These are phyloP conservation scores for Tricholoma sp. DNA, from an alignment of 768 basidiomycete genomes.

Conservation along the genomic window DNA sequence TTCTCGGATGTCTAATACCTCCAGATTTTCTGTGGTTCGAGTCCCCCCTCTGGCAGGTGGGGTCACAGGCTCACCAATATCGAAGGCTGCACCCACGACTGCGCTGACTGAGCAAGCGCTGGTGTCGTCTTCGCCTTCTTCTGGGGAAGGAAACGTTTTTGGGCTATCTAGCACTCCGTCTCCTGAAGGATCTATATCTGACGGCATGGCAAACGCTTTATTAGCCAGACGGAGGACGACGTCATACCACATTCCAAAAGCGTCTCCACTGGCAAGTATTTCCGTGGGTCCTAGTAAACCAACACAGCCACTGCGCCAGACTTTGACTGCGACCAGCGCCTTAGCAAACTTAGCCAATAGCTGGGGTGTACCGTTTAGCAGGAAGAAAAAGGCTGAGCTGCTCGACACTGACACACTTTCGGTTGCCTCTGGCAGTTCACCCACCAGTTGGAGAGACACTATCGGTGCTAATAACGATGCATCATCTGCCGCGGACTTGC, in stretches of 20 bases:
- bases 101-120: slow-evolving; percentile 56
- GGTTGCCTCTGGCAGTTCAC: not conserved
- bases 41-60: slow-evolving; percentile 54
- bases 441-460: slow-evolving; percentile 4
- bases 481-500: slow-evolving; percentile 8
- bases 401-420: slow-evolving; percentile 4
- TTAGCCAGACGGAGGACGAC: slow-evolving; percentile 49
- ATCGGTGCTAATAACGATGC: slow-evolving; percentile 5
- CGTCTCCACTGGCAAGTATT: slow-evolving; percentile 40
- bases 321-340: slow-evolving; percentile 43
- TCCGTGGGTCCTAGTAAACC: slow-evolving; percentile 22
- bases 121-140: slow-evolving; percentile 37
- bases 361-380: slow-evolving; percentile 63
- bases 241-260: slow-evolving; percentile 53
- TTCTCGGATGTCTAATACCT: slow-evolving; percentile 64
- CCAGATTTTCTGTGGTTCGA: slow-evolving; percentile 60
- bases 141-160: slow-evolving; percentile 36
- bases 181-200: slow-evolving; percentile 56
- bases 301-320: slow-evolving; percentile 23
- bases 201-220: slow-evolving; percentile 48
- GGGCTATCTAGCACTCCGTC: slow-evolving; percentile 44
- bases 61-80: slow-evolving; percentile 33
- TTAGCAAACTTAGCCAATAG: slow-evolving; percentile 56
- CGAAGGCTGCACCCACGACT: slow-evolving; percentile 65
- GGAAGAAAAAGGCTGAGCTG: slow-evolving; percentile 37